Conservation (phyloP, 371 early-diverging fungal species). For the Mucor velutinosus region DNA sequence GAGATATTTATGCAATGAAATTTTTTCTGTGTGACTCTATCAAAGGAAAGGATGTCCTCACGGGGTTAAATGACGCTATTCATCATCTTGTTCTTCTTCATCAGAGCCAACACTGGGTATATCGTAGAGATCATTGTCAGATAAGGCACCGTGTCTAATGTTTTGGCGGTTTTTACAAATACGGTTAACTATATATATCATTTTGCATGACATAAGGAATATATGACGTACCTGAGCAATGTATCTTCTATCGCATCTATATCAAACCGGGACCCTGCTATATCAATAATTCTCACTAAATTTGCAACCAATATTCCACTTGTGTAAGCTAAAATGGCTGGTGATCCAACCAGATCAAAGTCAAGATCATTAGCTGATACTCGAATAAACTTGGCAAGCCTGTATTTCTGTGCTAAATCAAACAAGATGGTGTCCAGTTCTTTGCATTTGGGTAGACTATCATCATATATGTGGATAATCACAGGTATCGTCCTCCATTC, state of each 20-base stretch:
- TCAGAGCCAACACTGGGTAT: slow-evolving; percentile 8
- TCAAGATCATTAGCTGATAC: slow-evolving; percentile 51
- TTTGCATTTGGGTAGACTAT: slow-evolving; percentile 40
- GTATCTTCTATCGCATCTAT: slow-evolving; percentile 44
- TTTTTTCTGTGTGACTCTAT: slow-evolving; percentile 3
- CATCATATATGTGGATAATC: slow-evolving; percentile 53
- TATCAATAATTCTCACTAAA: slow-evolving; percentile 51
- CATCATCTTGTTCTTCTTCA: not conserved
- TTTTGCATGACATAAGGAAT: slow-evolving; percentile 14
- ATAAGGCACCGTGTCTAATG: slow-evolving; percentile 37
- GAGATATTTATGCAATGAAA: not conserved
- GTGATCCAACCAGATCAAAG: slow-evolving; percentile 57
- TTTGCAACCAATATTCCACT: slow-evolving; percentile 52
- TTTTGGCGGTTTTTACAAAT: slow-evolving; percentile 1
- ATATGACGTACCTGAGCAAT: slow-evolving; percentile 37
- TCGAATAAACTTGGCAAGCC: slow-evolving; percentile 51
- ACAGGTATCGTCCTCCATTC: slow-evolving; percentile 49
- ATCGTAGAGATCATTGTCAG: slow-evolving; percentile 42
- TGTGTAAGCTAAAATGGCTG: slow-evolving; percentile 56
- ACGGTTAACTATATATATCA: not conserved
- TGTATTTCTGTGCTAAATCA: slow-evolving; percentile 46
- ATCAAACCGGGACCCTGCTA: slow-evolving; percentile 38
- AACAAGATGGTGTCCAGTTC: slow-evolving; percentile 37
- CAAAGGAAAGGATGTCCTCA: slow-evolving; percentile 1
- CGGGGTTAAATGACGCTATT: slow-evolving; percentile 3